phyloP scores from a whole-genome alignment of 805 yeast species.

The Jamesozyma rosinii region DNA sequence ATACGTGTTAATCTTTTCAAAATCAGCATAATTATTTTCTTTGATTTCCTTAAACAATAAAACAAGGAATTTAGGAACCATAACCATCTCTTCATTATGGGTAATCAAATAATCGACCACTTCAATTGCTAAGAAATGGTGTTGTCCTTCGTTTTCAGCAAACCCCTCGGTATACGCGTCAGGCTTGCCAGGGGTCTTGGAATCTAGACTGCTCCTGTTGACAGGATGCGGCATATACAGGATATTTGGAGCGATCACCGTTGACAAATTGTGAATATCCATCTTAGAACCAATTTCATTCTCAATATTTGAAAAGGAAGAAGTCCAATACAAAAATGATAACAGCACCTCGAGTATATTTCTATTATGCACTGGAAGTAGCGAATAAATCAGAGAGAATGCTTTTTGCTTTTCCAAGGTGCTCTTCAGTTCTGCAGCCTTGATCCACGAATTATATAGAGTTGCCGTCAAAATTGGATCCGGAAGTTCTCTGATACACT shows the following conservation, averaged over 20 bases:
- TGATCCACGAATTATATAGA: constrained; percentile 71
- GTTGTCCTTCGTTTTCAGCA: constrained; percentile 47
- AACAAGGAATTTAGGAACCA: constrained; percentile 61
- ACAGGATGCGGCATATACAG: constrained; percentile 37
- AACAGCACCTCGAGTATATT: constrained; percentile 80
- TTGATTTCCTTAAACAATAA: constrained; percentile 36
- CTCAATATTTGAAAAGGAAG: constrained; percentile 88
- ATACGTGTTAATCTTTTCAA: constrained; percentile 14
- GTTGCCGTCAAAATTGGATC: constrained; percentile 75
- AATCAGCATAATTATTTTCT: constrained; percentile 7
- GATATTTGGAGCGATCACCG: constrained; percentile 90
- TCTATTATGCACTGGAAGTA: constrained; percentile 74
- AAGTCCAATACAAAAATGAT: constrained; percentile 86
- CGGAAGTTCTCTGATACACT: constrained; percentile 85
- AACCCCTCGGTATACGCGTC: constrained; percentile 32
- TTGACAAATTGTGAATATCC: constrained; percentile 92
- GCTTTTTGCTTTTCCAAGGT: constrained; percentile 40
- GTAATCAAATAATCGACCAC: constrained; percentile 78
- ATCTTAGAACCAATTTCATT: constrained; percentile 87
- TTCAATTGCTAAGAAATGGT: constrained; percentile 82
- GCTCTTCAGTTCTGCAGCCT: constrained; percentile 49
- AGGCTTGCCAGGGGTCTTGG: constrained; percentile 2
- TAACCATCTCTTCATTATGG: constrained; percentile 65
- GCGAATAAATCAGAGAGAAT: constrained; percentile 55
- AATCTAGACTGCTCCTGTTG: constrained; percentile 12